Base-by-base conservation (phyloP, 192 early-diverging fungal genomes). In the Coemansia sp. region DNA sequence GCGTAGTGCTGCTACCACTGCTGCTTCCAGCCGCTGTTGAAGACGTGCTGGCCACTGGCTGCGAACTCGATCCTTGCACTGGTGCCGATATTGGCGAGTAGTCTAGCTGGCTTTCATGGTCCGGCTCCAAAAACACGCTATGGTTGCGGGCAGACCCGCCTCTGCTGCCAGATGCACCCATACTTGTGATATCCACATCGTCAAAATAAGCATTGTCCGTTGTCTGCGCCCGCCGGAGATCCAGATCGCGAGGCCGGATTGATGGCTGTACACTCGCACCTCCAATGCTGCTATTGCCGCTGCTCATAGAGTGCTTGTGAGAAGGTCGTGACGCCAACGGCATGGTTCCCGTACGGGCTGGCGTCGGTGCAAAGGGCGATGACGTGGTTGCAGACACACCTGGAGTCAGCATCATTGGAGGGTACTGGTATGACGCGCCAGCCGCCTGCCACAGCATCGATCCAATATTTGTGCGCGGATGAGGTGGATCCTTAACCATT, bases 401-500 rank as follows among this genome's bases (percentile, higher is more conserved):
- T 4, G 65, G 65, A 24, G 70, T 66, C 19, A 29, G 24, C 59
- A 57, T 32, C 67, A 62, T 62, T 24, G 61, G 47, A 25, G 47
- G 57, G 2, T 61, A 49, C 24, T 48, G 58, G 4, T 23, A 19
- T 24, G 24, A 17, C 3, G 25, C 19, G 5, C 53, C 66, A 3
- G 69, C 58, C 0, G 60, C 35, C 6, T 70, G 72, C 77, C 77
- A 80, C 25, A 80, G 66, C 56, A 80, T 64, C 5, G 77, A 72
- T 0, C 77, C 77, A 37, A 80, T 80, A n/a, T 67, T 75, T 5
- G 77, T 80, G 8, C 77, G 58, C 21, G 77, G 41, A 35, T 71
- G 77, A 0, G 77, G 77, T 19, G 77, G 77, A 12, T 80, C 77
- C 23, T 65, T 70, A 24, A 74, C 54, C 66, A 80, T 57, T 72